Evolutionary conservation across 23 red algal species (phyloP), one percentile per base, ranked within the genome.

Genomic region (Gracilaria gracilis): DNA sequence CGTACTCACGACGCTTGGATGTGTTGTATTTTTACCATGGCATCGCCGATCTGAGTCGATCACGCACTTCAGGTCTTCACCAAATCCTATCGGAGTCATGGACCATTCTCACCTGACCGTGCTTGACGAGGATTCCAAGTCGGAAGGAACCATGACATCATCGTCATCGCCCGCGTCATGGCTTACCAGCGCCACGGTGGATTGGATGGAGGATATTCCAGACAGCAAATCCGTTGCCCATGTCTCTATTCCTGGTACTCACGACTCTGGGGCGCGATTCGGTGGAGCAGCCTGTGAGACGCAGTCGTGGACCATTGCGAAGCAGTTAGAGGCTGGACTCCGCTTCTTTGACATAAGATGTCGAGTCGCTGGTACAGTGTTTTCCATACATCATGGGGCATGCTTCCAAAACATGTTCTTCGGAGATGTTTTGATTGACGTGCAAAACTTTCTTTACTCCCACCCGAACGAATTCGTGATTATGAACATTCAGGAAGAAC

Each of bases 221-320:
- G 25, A 74, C 47, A 57, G 66, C 38, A 48, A 70, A 75, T 74
- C 83, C 33, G 48, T 86, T 50, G 62, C 61, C 19, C 61, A 86
- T 31, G 83, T 86, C 62, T 86, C 83, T 29, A 86, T 86, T 86
- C 83, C 83, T 9, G 83, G 83, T 12, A 86, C 83, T 54, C 83
- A 86, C 35, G 83, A 86, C 51, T 55, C 65, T 32, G 83, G 83
- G 25, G 83, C 83, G 15, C 66, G 36, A 20, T 74, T 27, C 33
- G 83, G 83, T 21, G 83, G 83, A 34, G 49, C 40, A 42, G 66
- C 12, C 15, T 86, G 83, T 53, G 61, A 86, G 49, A 86, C 83
- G 19, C 83, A 86, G 27, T 44, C 39, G 17, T 86, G 83, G 83
- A 86, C 83, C 28, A 74, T 86, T 74, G 83, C 38, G 0, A 37